phyloP scores from a whole-genome alignment of 768 basidiomycete species.

The Termitomyces sp. region DNA sequence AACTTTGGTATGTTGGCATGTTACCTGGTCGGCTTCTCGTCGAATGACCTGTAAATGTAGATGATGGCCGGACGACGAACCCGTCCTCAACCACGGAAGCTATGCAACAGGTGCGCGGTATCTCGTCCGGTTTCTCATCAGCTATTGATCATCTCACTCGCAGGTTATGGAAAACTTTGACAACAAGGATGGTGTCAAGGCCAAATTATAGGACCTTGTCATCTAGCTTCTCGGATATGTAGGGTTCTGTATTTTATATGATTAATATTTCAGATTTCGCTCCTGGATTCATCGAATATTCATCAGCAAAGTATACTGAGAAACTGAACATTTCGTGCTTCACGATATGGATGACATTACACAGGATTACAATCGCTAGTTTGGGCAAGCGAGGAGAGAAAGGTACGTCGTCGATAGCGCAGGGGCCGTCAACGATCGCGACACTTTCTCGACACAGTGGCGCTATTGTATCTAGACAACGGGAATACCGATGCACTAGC shows the following conservation, averaged over 20 bases:
- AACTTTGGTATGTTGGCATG: constrained; percentile 58
- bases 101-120: constrained; percentile 54
- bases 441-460: too few relatives aligned
- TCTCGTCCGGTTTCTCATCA: constrained; percentile 7
- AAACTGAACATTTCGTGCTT: too few relatives aligned
- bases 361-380: too few relatives aligned
- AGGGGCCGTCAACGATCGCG: too few relatives aligned
- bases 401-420: too few relatives aligned
- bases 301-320: too few relatives aligned
- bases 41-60: constrained; percentile 26
- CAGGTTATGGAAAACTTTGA: constrained; percentile 47
- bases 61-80: constrained; percentile 79
- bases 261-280: background rate
- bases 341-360: too few relatives aligned
- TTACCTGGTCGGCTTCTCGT: background rate
- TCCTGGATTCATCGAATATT: too few relatives aligned
- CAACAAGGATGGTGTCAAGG: constrained; percentile 42
- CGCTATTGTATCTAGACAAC: too few relatives aligned
- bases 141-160: background rate
- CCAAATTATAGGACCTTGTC: constrained; percentile 14
- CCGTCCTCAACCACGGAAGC: constrained; percentile 73
- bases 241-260: background rate
- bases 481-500: too few relatives aligned
- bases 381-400: too few relatives aligned
- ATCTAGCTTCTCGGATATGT: background rate